Base-by-base conservation (phyloP, 2,329 filamentous ascomycete genomes). In the Chaetomium sp. region DNA sequence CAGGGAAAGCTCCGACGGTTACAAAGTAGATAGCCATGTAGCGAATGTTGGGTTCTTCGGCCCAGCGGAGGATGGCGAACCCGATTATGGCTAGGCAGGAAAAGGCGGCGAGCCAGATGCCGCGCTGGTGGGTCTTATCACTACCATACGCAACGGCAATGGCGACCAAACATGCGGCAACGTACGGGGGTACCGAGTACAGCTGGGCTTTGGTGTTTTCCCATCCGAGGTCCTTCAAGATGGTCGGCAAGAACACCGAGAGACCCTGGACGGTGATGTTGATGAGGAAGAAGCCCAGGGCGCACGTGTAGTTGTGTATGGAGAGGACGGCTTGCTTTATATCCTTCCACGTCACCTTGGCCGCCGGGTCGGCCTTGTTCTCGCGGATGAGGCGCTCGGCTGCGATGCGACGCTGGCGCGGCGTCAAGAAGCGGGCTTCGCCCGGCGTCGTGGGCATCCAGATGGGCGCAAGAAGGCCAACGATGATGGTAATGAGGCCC, bases 231-330 rank as follows among this genome's bases (percentile, higher is more conserved):
- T 81, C 76, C 21, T 68, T 72, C n/a, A 83, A 73, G 58, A 82
- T 79, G n/a, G 79, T 82, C 13, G 79, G 80, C 72, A 82, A 75
- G 69, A 83, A 82, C n/a, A 82, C 79, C 9, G 80, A 82, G 13
- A 82, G 70, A 1, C 80, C 80, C 66, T 87, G 83, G 2, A 87
- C 84, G 0, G 84, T 86, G 70, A 87, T 82, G 74, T 87, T 87
- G 76, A 85, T 83, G 70, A 81, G 77, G 75, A 87, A 85, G 77
- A 86, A 87, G 7, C 84, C 84, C 5, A 81, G 71, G 1, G 83
- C 83, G 71, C 83, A 87, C 49, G 85, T 82, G 71, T 84, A 83
- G 75, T 85, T 87, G 75, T 85, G 85, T 71, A 87, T 79, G 75
- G 83, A 85, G 58, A 81, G 69, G 21, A 87, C 71, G 4, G 83